Base-by-base conservation (phyloP, 2,329 filamentous ascomycete genomes). In the Colletotrichum caudatum region DNA sequence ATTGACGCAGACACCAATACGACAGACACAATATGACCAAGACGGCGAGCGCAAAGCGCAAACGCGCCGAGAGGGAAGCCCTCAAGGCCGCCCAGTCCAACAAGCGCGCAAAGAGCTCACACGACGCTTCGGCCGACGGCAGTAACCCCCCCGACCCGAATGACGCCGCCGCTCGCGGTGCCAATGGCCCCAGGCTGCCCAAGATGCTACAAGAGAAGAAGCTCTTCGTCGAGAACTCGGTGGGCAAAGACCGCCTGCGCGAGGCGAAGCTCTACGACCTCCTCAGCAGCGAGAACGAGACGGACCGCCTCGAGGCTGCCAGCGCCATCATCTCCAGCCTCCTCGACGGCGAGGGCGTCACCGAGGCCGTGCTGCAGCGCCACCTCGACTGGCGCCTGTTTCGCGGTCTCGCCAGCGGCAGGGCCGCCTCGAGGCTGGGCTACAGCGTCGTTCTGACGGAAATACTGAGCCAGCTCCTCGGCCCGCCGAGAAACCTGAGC, bases 361-460 rank as follows among this genome's bases (percentile, higher is more conserved):
- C 84, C 3, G 88, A 91, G 77, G 76, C 82, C 1, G 86, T 88
- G 2, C 82, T 92, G 18, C 80, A 85, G 75, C 83, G 88, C 70
- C 90, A 92, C 75, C 82, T 92, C 39, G 88, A 90, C 74, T 88
- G 89, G 78, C 88, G 92, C 35, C 85, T 99, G 48, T 94, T 98
- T 80, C 90, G 93, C 66, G 96, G 96, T 51, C 89, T 98, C 23
- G 94, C 95, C 73, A 98, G 94, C 79, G 92, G 94, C 66, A 91
- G 94, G 69, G 97, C 97, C 83, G 94, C 93, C 16, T 94, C 95
- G 23, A 89, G 96, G 35, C 84, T 96, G 62, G 96, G 96, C 4
- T 98, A 97, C 80, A 97, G 94, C 65, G 87, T 98, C 66, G 95
- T 95, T 0, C 84, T 98, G 75, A 92, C 94, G 0, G 95, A 98